Conservation (phyloP, 2,329 filamentous ascomycete genomes). For the Nemania sp. region DNA sequence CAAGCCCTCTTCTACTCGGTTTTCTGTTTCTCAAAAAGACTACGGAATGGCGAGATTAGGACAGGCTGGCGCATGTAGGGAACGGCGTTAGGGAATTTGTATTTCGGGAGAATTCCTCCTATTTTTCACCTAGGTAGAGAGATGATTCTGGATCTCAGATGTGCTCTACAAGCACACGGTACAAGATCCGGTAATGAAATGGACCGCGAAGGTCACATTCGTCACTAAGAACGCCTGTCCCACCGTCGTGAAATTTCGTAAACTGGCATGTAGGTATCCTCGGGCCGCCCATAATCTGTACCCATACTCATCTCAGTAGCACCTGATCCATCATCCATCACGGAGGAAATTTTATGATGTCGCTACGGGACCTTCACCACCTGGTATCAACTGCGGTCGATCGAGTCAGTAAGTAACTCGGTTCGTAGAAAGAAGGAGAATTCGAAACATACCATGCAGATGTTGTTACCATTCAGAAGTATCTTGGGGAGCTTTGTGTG, state of each 20-base stretch:
- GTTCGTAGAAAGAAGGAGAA: neutral
- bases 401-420: conserved; percentile 22
- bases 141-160: conserved; percentile 13
- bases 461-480: conserved; percentile 94
- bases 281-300: neutral
- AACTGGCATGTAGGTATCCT: conserved; percentile 2
- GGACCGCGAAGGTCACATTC: conserved; percentile 11
- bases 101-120: neutral
- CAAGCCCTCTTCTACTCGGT: conserved; percentile 15
- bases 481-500: conserved; percentile 93
- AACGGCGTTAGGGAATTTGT: conserved; percentile 23
- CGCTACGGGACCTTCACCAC: conserved; percentile 69
- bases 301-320: neutral
- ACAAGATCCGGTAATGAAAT: conserved; percentile 12
- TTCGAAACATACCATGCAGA: conserved; percentile 82
- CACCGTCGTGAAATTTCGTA: conserved; percentile 19
- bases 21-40: conserved; percentile 20
- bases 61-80: conserved; percentile 1
- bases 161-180: conserved; percentile 8
- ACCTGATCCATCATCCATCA: neutral
- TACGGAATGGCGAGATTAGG: conserved; percentile 20
- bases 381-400: conserved; percentile 68
- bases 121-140: neutral
- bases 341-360: conserved; percentile 33
- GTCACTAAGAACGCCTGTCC: conserved; percentile 9